A percentile compares a stretch with the other conserved stretches of the same genome.
Conservation (phyloP, 2,329 filamentous ascomycete species). For the Arthroderma sp. region DNA sequence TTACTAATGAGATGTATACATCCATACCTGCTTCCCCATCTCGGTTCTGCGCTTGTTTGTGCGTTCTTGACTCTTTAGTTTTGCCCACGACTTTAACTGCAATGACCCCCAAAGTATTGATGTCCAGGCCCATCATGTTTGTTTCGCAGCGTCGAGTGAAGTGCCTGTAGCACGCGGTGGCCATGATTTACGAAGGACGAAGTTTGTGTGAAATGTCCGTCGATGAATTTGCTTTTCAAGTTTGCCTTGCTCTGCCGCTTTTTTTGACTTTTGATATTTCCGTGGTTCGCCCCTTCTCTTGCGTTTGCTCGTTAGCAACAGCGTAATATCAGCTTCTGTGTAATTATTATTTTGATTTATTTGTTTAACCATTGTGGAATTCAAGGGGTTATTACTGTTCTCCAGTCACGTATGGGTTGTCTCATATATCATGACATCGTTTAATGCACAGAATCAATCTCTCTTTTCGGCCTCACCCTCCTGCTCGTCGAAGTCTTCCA, state of each 20-base stretch:
- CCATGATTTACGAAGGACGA: background rate
- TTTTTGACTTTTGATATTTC: background rate
- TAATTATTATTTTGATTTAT: background rate
- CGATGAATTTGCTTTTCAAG: background rate
- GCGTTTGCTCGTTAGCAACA: background rate
- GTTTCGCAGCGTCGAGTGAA: background rate
- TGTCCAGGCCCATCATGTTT: background rate
- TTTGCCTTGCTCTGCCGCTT: background rate
- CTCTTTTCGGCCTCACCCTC: background rate
- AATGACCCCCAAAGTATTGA: background rate
- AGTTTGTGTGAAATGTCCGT: background rate
- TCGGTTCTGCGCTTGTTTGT: background rate
- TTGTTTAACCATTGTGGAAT: background rate
- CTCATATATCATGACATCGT: background rate
- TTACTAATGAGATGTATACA: background rate
- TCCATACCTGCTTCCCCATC: too few species aligned
- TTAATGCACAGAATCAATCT: background rate
- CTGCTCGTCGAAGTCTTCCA: conserved; percentile 1
- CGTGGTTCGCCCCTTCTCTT: background rate
- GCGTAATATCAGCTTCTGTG: background rate
- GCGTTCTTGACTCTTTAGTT: background rate
- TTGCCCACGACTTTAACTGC: background rate
- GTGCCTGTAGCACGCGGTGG: background rate
- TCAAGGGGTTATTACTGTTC: background rate
- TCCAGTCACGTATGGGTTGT: background rate